These are phyloP conservation scores for Xylaria curta DNA, from an alignment of 495 filamentous ascomycete genomes.

Conservation along the genomic window DNA sequence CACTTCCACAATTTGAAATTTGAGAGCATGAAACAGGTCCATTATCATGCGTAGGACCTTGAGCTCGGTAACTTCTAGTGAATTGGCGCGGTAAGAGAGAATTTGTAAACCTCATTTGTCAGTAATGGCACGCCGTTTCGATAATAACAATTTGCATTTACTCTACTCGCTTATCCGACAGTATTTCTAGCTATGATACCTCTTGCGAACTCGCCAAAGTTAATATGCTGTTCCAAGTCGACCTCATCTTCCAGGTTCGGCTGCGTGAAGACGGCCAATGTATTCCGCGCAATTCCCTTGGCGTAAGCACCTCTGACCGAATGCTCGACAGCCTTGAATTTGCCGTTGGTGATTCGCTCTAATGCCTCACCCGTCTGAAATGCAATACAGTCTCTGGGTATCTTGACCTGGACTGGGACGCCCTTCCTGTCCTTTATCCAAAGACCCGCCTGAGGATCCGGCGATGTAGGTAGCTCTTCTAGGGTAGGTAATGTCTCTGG, in stretches of 20 bases:
- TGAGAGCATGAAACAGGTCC: neutral
- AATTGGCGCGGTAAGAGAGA: neutral
- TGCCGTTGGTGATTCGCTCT: constrained; percentile 84
- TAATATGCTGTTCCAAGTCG: constrained; percentile 69
- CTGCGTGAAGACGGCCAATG: constrained; percentile 96
- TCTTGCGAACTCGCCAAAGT: constrained; percentile 87
- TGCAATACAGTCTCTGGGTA: constrained; percentile 87
- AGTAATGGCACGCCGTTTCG: neutral
- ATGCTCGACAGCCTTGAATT: constrained; percentile 94
- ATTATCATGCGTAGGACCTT: neutral
- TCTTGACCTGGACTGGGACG: constrained; percentile 80
- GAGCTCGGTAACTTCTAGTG: neutral
- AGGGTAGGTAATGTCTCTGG: constrained; percentile 56
- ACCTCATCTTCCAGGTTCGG: constrained; percentile 91
- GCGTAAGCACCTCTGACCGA: constrained; percentile 77
- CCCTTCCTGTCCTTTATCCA: constrained; percentile 90
- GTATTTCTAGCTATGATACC: constrained; percentile 84
- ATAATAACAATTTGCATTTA: constrained; percentile 14
- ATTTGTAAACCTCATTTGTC: constrained; percentile 10
- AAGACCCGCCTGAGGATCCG: constrained; percentile 82
- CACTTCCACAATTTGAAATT: neutral
- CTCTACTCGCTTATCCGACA: constrained; percentile 36
- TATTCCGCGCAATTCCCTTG: constrained; percentile 79
- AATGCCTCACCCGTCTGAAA: constrained; percentile 96
- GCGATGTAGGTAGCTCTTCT: constrained; percentile 71